Base-by-base conservation (phyloP, 2,329 filamentous ascomycete genomes). In the Scytalidium lignicola region DNA sequence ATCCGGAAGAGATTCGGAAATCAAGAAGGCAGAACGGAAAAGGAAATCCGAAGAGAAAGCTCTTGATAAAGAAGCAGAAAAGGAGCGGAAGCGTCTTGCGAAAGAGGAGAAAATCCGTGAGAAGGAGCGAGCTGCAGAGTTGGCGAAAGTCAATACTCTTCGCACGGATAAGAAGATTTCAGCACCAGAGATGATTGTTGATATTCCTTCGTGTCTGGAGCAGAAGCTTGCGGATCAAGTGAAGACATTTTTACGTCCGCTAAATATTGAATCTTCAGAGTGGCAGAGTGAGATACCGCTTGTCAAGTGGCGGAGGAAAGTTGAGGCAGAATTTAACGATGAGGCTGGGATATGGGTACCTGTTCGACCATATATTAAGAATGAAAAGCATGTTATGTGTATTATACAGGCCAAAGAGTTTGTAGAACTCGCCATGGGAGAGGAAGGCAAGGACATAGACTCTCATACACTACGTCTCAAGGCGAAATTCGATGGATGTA, bases 181-280 rank as follows among this genome's bases (percentile, higher is more conserved):
- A 0, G 79, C 82, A 0, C 77, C 77, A 0, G 87, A 93, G 64
- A 92, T 93, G 87, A 83, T 92, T 45, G 74, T 90, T 1, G 80
- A 88, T 57, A 70, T 92, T 20, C 78, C 87, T 0, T 66, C 68
- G 0, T 75, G 74, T 1, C 67, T 92, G 1, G 67, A 76, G 19
- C 65, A 63, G 9, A 70, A 66, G 0, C 61, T 75, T 20, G 70
- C 62, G 20, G 64, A 72, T 1, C 75, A 78, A 43, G 64, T 78
- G 4, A 67, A 75, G 47, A 64, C 70, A 1, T 67, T 83, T n/a
- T 69, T 86, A 1, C 62, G 67, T 2, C 70, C 74, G 1, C 59
- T 82, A 2, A 67, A 73, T 13, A 75, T 81, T 9, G 64, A 78
- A 45, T 66, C 70, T 50, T 60, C 66, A 21, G 64, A 64, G 2